Evolutionary conservation across 75 land plant genomes (phyloP), one percentile per base, ranked within the genome.

Genomic region (Isoetes taiwanensis): DNA sequence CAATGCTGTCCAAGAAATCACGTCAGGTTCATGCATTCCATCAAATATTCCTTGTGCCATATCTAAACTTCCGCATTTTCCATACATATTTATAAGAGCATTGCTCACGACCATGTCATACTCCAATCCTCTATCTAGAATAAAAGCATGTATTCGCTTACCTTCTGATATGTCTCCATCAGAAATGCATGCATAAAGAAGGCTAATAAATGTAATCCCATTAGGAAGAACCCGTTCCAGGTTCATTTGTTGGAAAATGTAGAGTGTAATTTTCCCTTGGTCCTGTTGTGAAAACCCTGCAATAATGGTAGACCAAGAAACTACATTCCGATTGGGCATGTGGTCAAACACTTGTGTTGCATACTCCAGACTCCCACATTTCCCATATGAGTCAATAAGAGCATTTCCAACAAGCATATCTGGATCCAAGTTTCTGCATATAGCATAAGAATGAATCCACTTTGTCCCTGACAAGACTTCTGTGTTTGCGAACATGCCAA

Each of bases 1-100:
- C 72, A 73, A 67, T 0, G 62, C 66, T 0, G 76, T 68, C 71
- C 76, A 73, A 20, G 72, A 37, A 32, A 73, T 52, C 21, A 73
- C 76, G 62, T 73, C 67, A 1, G 17, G 6, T 30, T 73, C 66
- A 1, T 20, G 25, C 71, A 73, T 68, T 32, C 2, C 35, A 54
- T 73, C 62, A 42, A 68, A 73, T 17, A 67, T 66, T 32, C 57
- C 62, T 2, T 61, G 43, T 3, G 76, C 76, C 59, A 52, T 58
- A 2, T 23, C 39, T 32, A 73, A 70, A 67, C 52, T 37, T 1
- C 78, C 70, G 29, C 78, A 76, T 38, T 63, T 62, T 24, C 52
- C 19, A 50, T 76, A 76, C 78, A 70, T 70, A 19, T 70, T 57
- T 28, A 75, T 56, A 52, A 75, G 43, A 2, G 69, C 33, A 60